Evolutionary conservation across 257 asterid genomes (phyloP), one percentile per base, ranked within the genome.

Genomic region (Voacanga thouarsii): DNA sequence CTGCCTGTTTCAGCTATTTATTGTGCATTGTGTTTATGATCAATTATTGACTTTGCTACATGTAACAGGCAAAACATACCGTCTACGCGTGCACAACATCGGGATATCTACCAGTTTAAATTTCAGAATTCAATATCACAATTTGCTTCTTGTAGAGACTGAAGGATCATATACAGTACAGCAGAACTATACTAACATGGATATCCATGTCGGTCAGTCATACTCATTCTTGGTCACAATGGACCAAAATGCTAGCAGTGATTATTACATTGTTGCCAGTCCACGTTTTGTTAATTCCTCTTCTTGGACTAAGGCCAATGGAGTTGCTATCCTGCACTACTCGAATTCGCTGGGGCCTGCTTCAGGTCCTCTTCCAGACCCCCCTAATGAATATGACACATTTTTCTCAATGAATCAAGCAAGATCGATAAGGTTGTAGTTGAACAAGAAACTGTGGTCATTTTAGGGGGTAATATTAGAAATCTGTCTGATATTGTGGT

Each of bases 301-400:
- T 43, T 56, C 80, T 78, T 71, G 77, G 80, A 53, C 84, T n/a
- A 94, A 85, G 90, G 87, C 88, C 73, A 79, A 88, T 56, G 98
- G 98, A 77, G 96, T 94, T 81, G 89, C 92, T 74, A 72, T 92
- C 84, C 81, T 94, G 88, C 98, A 89, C 87, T 94, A 94, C 84
- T 89, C 96, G 26, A 94, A 89, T 76, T 92, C 97, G 10, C 88
- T 82, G 83, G 97, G 90, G 59, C 94, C 91, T 10, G 94, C 94
- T 81, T 90, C 97, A 82, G 98, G 97, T 85, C 97, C 97, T 83
- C 97, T 94, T 88, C 98, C 98, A 72, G 98, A 91, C 90, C 94
- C 88, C 85, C 98, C 97, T 82, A 84, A 85, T 81, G 97, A 94
- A 79, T 83, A 74, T 79, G 98, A 94, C 92, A 86, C 87, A n/a